Conservation (phyloP, 2,329 filamentous ascomycete species). For the Botryotinia calthae region DNA sequence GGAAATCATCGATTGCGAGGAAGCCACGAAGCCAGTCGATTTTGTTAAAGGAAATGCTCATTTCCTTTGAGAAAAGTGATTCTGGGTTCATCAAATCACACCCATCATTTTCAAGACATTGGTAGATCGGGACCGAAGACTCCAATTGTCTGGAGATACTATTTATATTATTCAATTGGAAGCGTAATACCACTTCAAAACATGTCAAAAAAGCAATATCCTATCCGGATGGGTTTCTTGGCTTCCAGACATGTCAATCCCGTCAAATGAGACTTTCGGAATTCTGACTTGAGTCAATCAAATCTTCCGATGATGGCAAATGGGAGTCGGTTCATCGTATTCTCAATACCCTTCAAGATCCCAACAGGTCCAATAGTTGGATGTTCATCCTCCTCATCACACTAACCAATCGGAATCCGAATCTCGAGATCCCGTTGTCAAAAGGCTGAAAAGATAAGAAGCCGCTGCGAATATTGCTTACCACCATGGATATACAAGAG, state of each 20-base stretch:
- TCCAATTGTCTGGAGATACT: not conserved
- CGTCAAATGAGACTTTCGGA: not conserved
- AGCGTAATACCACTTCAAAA: not conserved
- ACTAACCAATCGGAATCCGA: not conserved
- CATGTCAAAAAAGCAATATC: not conserved
- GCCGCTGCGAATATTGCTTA: not conserved
- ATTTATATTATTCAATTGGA: not conserved
- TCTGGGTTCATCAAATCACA: not conserved
- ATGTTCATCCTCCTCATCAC: not conserved
- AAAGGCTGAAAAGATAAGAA: conserved; percentile 3
- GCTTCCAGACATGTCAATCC: not conserved
- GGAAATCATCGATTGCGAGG: not conserved
- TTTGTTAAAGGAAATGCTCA: not conserved
- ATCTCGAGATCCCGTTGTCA: not conserved
- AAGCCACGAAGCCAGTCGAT: not conserved
- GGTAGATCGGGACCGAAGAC: not conserved
- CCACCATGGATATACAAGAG: not conserved
- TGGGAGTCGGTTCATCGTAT: not conserved
- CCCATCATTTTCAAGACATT: not conserved
- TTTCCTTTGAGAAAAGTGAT: not conserved
- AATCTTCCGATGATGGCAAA: not conserved
- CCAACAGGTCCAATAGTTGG: not conserved
- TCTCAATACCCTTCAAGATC: not conserved
- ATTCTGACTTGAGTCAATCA: not conserved
- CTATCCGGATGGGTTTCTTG: not conserved